Conservation (phyloP, 2,329 filamentous ascomycete species). For the Thelonectria rubi region DNA sequence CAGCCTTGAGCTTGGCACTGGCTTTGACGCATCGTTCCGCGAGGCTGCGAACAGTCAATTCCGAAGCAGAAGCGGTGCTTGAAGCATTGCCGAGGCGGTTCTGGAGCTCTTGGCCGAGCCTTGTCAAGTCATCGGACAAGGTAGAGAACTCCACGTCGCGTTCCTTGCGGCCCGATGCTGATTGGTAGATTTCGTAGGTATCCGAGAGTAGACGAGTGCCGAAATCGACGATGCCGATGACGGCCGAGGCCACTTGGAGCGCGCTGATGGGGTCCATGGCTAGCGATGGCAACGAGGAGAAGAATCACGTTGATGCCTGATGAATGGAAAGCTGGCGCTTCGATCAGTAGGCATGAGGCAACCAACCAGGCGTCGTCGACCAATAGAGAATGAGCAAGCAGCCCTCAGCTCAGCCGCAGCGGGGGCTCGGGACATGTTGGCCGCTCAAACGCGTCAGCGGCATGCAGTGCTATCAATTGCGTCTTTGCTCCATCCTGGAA, state of each 20-base stretch:
- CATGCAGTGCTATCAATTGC: no score
- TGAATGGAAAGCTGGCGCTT: no score
- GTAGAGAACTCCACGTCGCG: slow-evolving; percentile 1
- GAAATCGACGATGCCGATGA: slow-evolving; percentile 8
- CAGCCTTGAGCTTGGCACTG: neutral
- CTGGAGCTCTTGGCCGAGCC: neutral
- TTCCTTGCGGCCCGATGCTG: neutral
- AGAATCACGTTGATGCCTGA: no score
- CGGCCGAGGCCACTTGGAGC: neutral
- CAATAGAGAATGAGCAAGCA: no score
- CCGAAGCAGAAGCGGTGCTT: neutral
- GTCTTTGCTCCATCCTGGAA: no score
- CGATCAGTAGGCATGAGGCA: no score
- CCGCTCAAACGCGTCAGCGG: no score
- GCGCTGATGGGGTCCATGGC: slow-evolving; percentile 3
- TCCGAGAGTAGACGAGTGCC: neutral
- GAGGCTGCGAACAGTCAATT: neutral
- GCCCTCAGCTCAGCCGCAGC: no score
- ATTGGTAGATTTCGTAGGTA: slow-evolving; percentile 2
- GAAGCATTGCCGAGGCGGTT: neutral
- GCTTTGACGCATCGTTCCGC: neutral
- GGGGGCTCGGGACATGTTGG: no score
- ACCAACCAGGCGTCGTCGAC: no score
- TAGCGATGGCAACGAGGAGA: no score
- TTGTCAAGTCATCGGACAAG: neutral